Conservation (phyloP, 2,329 filamentous ascomycete species). For the Aspergillus sp. region DNA sequence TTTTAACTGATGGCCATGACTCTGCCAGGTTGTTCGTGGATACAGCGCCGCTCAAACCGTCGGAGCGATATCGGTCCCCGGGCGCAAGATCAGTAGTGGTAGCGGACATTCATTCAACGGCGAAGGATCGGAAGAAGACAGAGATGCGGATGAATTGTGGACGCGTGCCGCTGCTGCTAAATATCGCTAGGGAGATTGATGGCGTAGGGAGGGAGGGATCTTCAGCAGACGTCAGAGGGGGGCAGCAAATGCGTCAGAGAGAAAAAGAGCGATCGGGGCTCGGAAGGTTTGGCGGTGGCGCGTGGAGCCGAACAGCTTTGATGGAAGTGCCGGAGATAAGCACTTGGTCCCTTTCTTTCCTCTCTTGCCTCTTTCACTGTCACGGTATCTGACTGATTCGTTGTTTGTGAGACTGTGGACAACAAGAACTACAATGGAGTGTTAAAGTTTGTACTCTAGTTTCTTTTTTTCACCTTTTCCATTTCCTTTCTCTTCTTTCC, state of each 20-base stretch:
- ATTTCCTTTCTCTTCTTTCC: not conserved
- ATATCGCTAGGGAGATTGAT: not conserved
- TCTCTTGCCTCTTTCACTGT: not conserved
- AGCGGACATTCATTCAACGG: slow-evolving; percentile 31
- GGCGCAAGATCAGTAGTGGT: slow-evolving; percentile 23
- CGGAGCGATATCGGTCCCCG: slow-evolving; percentile 27
- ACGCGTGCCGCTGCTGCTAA: not conserved
- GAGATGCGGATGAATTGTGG: not conserved
- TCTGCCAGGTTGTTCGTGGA: slow-evolving; percentile 15
- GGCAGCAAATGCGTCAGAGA: slow-evolving; percentile 22
- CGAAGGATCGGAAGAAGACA: not conserved
- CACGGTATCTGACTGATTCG: not conserved
- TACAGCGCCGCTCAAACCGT: slow-evolving; percentile 16
- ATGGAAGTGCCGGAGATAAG: slow-evolving; percentile 24
- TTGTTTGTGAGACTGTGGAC: not conserved
- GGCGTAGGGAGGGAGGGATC: not conserved
- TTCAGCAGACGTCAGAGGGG: slow-evolving; percentile 7
- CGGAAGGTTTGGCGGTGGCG: slow-evolving; percentile 27
- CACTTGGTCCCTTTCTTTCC: not conserved
- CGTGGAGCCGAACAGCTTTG: slow-evolving; percentile 19
- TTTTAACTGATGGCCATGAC: slow-evolving; percentile 37
- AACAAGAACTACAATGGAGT: not conserved
- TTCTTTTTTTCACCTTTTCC: no score
- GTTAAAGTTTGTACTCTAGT: not conserved
- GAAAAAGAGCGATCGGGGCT: slow-evolving; percentile 23